These are phyloP conservation scores for Ceratocystis alfenasii DNA, from an alignment of 2,329 filamentous ascomycete genomes.

Conservation along the genomic window DNA sequence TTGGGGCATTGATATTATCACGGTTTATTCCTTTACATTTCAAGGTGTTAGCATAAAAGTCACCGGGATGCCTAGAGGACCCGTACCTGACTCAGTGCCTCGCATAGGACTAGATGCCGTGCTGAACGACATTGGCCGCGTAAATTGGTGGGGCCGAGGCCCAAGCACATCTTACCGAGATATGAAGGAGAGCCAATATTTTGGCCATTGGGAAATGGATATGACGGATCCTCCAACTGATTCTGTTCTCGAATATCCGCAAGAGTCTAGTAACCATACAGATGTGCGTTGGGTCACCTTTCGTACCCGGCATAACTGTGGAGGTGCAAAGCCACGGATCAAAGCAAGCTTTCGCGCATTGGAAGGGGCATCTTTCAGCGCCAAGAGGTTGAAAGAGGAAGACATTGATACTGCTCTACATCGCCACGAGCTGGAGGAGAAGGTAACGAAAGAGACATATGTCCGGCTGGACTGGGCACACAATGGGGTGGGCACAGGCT, in stretches of 20 bases:
- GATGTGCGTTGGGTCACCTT: slow-evolving; percentile 48
- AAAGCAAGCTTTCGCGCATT: slow-evolving; percentile 37
- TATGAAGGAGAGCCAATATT: slow-evolving; percentile 47
- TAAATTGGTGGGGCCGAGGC: slow-evolving; percentile 56
- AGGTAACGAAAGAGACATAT: slow-evolving; percentile 39
- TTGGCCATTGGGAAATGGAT: slow-evolving; percentile 40
- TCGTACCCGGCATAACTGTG: too few species aligned
- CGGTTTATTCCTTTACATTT: slow-evolving; percentile 44
- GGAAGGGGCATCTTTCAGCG: slow-evolving; percentile 44
- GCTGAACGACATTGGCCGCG: slow-evolving; percentile 29
- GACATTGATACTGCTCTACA: slow-evolving; percentile 46
- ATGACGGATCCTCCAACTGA: slow-evolving; percentile 36
- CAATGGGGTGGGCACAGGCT: slow-evolving; percentile 51
- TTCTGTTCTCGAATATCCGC: slow-evolving; percentile 54
- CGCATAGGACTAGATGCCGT: slow-evolving; percentile 48
- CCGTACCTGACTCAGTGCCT: slow-evolving; percentile 43
- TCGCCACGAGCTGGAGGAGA: slow-evolving; percentile 46
- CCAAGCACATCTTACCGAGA: slow-evolving; percentile 56
- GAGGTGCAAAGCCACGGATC: slow-evolving; percentile 24
- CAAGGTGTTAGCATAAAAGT: slow-evolving; percentile 40
- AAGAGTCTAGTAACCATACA: slow-evolving; percentile 54
- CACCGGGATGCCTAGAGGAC: slow-evolving; percentile 37
- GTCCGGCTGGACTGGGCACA: slow-evolving; percentile 49
- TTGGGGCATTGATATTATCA: slow-evolving; percentile 43
- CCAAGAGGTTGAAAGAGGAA: slow-evolving; percentile 41